phyloP scores from a whole-genome alignment of 1,284 basidiomycete species.

The Fomes fomentarius region DNA sequence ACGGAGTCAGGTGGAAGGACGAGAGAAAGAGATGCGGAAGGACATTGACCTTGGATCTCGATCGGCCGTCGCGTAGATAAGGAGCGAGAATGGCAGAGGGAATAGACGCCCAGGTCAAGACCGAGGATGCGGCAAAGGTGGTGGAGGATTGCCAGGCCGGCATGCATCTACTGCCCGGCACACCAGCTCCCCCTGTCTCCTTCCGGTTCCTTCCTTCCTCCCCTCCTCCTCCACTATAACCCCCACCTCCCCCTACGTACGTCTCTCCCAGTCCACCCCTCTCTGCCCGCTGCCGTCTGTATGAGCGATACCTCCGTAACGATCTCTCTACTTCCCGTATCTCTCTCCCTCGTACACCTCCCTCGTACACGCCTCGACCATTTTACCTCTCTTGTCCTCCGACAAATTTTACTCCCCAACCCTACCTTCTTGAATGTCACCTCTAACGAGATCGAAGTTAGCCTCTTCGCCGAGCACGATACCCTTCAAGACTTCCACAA shows the following conservation, averaged over 20 bases:
- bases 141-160: constrained; percentile 7
- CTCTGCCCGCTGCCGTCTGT: constrained; percentile 6
- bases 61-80: constrained; percentile 25
- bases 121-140: no score
- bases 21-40: constrained; percentile 1
- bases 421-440: constrained; percentile 75
- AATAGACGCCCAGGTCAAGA: constrained; percentile 5
- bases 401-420: constrained; percentile 66
- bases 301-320: constrained; percentile 44
- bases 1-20: background rate
- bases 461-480: constrained; percentile 67
- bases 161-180: constrained; percentile 10
- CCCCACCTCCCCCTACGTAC: constrained; percentile 11
- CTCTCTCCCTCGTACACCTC: constrained; percentile 72
- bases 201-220: background rate
- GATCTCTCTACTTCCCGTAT: constrained; percentile 68
- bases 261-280: background rate
- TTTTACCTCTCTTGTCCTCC: constrained; percentile 64
- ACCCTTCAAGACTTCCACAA: constrained; percentile 61
- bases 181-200: constrained; percentile 7
- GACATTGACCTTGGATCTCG: constrained; percentile 7
- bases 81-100: constrained; percentile 8
- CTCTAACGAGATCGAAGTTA: constrained; percentile 75
- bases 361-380: constrained; percentile 61
- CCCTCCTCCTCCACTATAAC: constrained; percentile 4